Conservation (phyloP, 2,329 filamentous ascomycete species). For the Didymella sp. region DNA sequence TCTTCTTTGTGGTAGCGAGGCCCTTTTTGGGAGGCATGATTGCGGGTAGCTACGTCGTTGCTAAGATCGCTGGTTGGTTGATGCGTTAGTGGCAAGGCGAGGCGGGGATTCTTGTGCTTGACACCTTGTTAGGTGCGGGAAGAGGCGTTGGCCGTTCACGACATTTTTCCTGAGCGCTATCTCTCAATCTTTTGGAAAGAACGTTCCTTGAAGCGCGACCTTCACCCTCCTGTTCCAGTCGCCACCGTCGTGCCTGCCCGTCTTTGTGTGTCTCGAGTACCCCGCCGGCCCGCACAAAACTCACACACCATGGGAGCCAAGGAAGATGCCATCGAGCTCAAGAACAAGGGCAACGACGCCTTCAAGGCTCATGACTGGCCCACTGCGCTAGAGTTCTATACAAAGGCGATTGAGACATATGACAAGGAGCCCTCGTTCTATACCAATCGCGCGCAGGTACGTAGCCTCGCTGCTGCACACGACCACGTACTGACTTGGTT, state of each 20-base stretch:
- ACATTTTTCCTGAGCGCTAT: constrained; percentile 15
- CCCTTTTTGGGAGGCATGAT: constrained; percentile 36
- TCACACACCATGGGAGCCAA: constrained; percentile 47
- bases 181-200: constrained; percentile 7
- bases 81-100: constrained; percentile 34
- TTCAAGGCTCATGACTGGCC: constrained; percentile 89
- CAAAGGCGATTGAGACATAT: constrained; percentile 84
- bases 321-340: constrained; percentile 80
- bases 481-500: constrained; percentile 30
- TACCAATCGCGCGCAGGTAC: constrained; percentile 92
- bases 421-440: constrained; percentile 87
- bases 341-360: constrained; percentile 93
- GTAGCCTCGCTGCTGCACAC: constrained; percentile 42
- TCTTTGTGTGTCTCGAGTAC: constrained; percentile 19
- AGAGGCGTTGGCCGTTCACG: constrained; percentile 18
- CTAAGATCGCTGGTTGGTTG: constrained; percentile 31
- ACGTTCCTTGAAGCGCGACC: constrained; percentile 8
- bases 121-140: constrained; percentile 30
- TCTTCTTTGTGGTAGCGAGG: constrained; percentile 33
- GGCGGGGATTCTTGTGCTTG: constrained; percentile 33
- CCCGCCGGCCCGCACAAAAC: constrained; percentile 23
- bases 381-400: constrained; percentile 81
- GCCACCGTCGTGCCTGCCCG: constrained; percentile 29
- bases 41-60: constrained; percentile 19
- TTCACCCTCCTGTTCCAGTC: constrained; percentile 13